Base-by-base conservation (phyloP, 768 basidiomycete species). In the Phaeotremella fagi region DNA sequence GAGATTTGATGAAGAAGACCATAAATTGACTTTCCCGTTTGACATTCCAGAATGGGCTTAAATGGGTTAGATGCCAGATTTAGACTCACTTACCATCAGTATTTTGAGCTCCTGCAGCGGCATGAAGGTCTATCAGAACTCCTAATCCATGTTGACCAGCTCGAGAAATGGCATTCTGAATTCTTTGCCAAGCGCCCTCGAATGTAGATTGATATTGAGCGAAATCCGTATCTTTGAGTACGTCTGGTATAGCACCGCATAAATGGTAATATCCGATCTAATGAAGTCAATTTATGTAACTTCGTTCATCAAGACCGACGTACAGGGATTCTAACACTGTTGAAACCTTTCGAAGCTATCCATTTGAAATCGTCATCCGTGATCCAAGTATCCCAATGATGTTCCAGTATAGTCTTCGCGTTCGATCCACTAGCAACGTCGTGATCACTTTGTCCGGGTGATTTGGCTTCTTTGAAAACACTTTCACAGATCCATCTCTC, bases 321-420 rank as follows among this genome's bases (percentile, higher is more conserved):
- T 55, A 84, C 83, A 36, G 83, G 83, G 50, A 84, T 75, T 59
- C 83, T 75, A 61, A 84, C 83, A 37, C 82, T 77, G 54, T 84
- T 84, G 61, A 82, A 76, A 1, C 83, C 83, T 47, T 65, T 73
- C 28, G 77, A 70, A 1, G 77, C 76, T 18, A 88, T 78, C 78
- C 83, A 85, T 3, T 75, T 68, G 67, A 92, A 87, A 73, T 97
- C 91, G 18, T 78, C 68, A 66, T 90, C 85, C 1, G 85, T 87
- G 60, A 97, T 89, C 82, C 83, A 91, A 0, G 75, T 79, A 58
- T 87, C 83, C 85, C 86, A 88, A 72, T 88, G 87, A 7, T 75
- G 69, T 67, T 88, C 84, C 23, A 88, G 69, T 3, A 77, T 71
- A 50, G 72, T 68, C 66, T 82, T 78, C 0, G 77, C 77, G 25